Evolutionary conservation across 2,329 filamentous ascomycete genomes (phyloP).

Genomic region (Aspergillaceae sp.): DNA sequence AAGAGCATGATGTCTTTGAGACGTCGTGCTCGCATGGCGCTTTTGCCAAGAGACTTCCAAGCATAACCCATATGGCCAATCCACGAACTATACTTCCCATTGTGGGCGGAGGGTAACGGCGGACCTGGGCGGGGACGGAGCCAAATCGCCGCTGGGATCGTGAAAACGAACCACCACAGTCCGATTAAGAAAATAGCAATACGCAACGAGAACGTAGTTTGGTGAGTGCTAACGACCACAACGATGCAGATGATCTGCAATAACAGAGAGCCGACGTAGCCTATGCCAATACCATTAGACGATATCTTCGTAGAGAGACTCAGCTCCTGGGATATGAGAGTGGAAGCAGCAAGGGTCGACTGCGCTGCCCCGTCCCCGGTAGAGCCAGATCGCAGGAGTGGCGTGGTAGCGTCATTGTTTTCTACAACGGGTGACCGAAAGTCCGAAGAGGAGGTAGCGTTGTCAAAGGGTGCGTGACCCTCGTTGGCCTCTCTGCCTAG

Average conservation of each 20-base stretch:
- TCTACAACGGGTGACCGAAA: not conserved
- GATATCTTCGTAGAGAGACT: slow-evolving; percentile 83
- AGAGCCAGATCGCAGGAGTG: slow-evolving; percentile 15
- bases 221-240: slow-evolving; percentile 63
- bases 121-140: slow-evolving; percentile 82
- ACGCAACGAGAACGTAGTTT: slow-evolving; percentile 75
- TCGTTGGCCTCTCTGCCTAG: slow-evolving; percentile 18
- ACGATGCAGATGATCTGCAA: slow-evolving; percentile 74
- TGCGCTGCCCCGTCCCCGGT: not conserved
- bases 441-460: slow-evolving; percentile 7
- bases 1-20: slow-evolving; percentile 78
- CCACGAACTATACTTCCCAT: slow-evolving; percentile 45
- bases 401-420: slow-evolving; percentile 14
- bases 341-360: not conserved
- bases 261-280: slow-evolving; percentile 78
- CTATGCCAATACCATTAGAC: slow-evolving; percentile 84
- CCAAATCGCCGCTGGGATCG: slow-evolving; percentile 79
- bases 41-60: slow-evolving; percentile 79
- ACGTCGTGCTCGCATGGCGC: slow-evolving; percentile 62
- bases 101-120: slow-evolving; percentile 48
- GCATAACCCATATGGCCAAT: slow-evolving; percentile 68
- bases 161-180: slow-evolving; percentile 87
- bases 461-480: slow-evolving; percentile 1
- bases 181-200: slow-evolving; percentile 82
- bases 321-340: slow-evolving; percentile 53